Conservation (phyloP, 352 stramenopile genomes). For the Phytophthora fragariae region DNA sequence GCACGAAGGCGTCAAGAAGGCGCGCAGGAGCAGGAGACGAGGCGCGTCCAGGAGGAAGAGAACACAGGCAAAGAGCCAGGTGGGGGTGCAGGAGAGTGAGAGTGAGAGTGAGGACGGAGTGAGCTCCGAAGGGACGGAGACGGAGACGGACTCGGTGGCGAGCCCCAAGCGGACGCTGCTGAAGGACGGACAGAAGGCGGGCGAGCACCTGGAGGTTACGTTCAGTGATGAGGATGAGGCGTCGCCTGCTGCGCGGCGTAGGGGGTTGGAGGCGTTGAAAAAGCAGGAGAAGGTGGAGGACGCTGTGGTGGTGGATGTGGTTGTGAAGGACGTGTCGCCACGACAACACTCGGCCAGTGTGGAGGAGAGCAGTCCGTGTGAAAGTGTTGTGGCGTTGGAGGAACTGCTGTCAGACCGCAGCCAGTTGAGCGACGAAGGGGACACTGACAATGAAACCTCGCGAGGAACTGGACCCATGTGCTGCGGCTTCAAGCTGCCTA, state of each 20-base stretch:
- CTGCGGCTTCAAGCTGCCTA: conserved; percentile 55
- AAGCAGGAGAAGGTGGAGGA: conserved; percentile 17
- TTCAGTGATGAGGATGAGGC: conserved; percentile 33
- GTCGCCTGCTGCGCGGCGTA: conserved; percentile 33
- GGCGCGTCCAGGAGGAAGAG: conserved; percentile 33
- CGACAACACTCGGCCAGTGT: conserved; percentile 32
- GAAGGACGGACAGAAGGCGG: conserved; percentile 15
- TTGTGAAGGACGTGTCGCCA: conserved; percentile 7
- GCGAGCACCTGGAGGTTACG: conserved; percentile 23
- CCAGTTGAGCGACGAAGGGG: conserved; percentile 28
- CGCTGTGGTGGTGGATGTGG: conserved; percentile 23
- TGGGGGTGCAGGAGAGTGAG: conserved; percentile 14
- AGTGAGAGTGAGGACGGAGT: conserved; percentile 26
- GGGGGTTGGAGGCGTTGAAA: conserved; percentile 30
- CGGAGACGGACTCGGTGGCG: conserved; percentile 38
- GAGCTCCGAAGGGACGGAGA: conserved; percentile 43
- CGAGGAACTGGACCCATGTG: conserved; percentile 34
- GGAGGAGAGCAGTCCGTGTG: conserved; percentile 58
- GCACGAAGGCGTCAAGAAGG: conserved; percentile 69
- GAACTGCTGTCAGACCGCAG: conserved; percentile 51
- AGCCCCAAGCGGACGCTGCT: conserved; percentile 32
- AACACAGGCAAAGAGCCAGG: conserved; percentile 27
- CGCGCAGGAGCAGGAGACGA: conserved; percentile 30
- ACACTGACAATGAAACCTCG: conserved; percentile 28
- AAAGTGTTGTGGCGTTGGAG: conserved; percentile 63